Evolutionary conservation across 257 asterid species (phyloP).

Genomic region (Solanum boliviense): DNA sequence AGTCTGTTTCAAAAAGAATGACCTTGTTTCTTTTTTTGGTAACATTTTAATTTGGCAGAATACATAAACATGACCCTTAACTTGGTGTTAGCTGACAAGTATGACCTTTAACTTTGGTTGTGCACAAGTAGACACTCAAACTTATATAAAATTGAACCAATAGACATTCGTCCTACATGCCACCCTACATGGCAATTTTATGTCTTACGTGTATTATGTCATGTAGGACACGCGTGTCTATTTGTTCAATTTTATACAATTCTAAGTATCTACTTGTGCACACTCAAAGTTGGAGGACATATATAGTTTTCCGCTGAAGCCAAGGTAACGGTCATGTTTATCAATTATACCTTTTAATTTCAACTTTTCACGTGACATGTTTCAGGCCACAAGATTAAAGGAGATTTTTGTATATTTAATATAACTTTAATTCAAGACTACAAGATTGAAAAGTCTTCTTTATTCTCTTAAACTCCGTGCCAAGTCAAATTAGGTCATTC

Average conservation of each 20-base stretch:
- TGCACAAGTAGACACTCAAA: neutral
- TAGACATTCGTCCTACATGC: neutral
- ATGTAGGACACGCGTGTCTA: neutral
- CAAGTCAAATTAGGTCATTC: neutral
- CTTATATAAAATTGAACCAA: no score
- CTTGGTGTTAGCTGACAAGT: neutral
- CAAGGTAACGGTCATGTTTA: neutral
- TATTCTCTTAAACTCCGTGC: neutral
- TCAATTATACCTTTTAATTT: no score
- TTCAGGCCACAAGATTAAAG: neutral
- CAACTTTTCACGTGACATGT: neutral
- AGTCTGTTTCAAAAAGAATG: no score
- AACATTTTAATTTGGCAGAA: neutral
- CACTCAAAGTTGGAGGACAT: neutral
- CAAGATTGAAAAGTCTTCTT: no score
- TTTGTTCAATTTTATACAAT: no score
- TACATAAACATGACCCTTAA: neutral
- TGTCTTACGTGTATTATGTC: neutral
- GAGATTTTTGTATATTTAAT: no score
- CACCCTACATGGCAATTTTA: no score
- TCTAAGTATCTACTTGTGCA: neutral
- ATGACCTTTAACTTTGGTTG: no score
- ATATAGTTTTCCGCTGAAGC: no score
- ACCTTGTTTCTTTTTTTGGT: no score
- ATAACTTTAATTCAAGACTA: neutral